These are phyloP conservation scores for Irpex lacteus DNA, from an alignment of 1,284 basidiomycete species.

Conservation along the genomic window DNA sequence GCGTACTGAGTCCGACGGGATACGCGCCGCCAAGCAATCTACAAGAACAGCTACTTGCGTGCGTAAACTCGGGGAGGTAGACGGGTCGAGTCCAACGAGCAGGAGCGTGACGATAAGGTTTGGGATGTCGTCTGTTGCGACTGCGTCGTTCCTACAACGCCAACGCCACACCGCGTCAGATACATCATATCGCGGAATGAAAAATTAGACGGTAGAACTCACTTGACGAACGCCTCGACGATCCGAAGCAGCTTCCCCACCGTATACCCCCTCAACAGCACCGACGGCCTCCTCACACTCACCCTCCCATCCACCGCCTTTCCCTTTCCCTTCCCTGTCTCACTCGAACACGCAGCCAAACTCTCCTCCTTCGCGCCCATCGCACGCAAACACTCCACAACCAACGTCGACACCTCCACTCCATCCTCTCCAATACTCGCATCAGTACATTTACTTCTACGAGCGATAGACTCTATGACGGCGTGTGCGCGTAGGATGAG, in stretches of 20 bases:
- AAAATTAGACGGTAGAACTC: neutral
- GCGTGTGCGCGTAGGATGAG: neutral
- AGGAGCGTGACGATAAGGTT: constrained; percentile 49
- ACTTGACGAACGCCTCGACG: constrained; percentile 30
- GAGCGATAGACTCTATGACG: neutral
- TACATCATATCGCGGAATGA: too few relatives aligned
- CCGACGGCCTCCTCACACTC: neutral
- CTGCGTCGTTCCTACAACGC: constrained; percentile 17
- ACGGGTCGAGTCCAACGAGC: constrained; percentile 54
- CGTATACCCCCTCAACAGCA: neutral
- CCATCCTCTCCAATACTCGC: too few relatives aligned
- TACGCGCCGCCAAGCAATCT: constrained; percentile 40
- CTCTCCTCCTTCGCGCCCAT: constrained; percentile 18
- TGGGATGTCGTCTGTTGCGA: constrained; percentile 40
- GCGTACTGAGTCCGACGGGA: constrained; percentile 30
- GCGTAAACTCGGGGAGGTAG: constrained; percentile 40
- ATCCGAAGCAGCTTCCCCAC: constrained; percentile 35
- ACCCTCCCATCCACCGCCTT: too few relatives aligned
- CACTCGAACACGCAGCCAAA: too few relatives aligned
- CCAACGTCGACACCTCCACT: constrained; percentile 18
- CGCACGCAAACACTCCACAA: neutral
- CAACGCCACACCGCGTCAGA: neutral
- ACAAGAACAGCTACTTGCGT: constrained; percentile 44
- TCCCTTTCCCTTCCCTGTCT: too few relatives aligned
- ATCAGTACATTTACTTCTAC: too few relatives aligned